Evolutionary conservation across 164 flowering plant species (phyloP).

Genomic region (Berberis vulgaris): DNA sequence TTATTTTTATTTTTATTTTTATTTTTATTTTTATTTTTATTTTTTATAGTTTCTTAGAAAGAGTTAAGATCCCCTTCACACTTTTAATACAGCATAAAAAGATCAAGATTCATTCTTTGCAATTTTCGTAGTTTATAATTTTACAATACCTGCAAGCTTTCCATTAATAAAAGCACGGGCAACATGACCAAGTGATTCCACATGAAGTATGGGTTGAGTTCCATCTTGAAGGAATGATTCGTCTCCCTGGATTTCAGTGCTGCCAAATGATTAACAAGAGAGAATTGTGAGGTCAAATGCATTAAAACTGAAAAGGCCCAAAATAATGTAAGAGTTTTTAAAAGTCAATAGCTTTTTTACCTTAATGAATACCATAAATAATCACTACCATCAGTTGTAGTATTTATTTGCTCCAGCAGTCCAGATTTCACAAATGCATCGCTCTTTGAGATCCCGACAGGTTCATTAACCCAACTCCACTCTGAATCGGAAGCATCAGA

Average conservation of each 20-base stretch:
- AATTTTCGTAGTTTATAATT: not conserved
- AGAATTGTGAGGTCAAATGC: not conserved
- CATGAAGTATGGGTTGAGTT: conserved; percentile 58
- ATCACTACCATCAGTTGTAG: conserved; percentile 93
- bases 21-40: too few relatives aligned
- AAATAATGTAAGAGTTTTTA: not conserved
- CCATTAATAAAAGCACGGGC: conserved; percentile 78
- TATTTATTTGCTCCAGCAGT: conserved; percentile 81
- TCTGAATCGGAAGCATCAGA: conserved; percentile 32
- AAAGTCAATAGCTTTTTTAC: conserved; percentile 24
- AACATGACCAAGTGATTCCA: conserved; percentile 85
- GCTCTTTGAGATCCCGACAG: conserved; percentile 73
- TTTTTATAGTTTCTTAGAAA: too few relatives aligned
- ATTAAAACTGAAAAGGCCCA: not conserved
- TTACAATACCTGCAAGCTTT: conserved; percentile 59
- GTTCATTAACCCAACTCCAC: conserved; percentile 88
- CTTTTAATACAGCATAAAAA: too few relatives aligned
- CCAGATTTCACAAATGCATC: conserved; percentile 49
- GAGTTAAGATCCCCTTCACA: too few relatives aligned
- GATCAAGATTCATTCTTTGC: not conserved
- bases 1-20: too few relatives aligned
- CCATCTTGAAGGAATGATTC: conserved; percentile 65
- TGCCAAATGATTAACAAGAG: conserved; percentile 23
- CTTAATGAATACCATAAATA: conserved; percentile 96
- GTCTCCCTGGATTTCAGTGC: conserved; percentile 38